phyloP scores from a whole-genome alignment of 1,284 basidiomycete species.

The Schizopora paradoxa region DNA sequence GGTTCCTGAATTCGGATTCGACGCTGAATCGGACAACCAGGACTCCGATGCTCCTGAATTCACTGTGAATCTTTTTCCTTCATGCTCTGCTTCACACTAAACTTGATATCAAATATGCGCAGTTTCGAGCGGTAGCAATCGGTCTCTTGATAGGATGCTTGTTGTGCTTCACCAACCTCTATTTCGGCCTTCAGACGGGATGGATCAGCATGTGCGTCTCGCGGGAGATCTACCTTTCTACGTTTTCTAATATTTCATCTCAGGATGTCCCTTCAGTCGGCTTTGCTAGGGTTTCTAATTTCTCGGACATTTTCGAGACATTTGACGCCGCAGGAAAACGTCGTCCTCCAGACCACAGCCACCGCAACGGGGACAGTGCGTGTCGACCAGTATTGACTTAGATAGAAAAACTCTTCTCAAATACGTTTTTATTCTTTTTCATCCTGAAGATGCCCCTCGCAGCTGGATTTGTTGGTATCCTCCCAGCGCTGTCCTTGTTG shows the following conservation, averaged over 20 bases:
- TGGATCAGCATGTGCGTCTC: slow-evolving; percentile 62
- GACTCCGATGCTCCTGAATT: slow-evolving; percentile 9
- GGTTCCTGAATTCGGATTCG: too few species aligned
- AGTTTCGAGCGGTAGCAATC: slow-evolving; percentile 46
- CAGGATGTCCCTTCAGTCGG: slow-evolving; percentile 95
- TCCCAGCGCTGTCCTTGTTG: slow-evolving; percentile 84
- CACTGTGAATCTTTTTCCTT: slow-evolving; percentile 5
- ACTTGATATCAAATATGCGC: not conserved
- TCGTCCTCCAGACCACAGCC: slow-evolving; percentile 92
- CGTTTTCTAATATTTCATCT: not conserved
- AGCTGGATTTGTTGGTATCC: slow-evolving; percentile 91
- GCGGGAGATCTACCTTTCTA: too few species aligned
- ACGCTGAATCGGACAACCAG: too few species aligned
- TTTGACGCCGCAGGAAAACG: slow-evolving; percentile 84
- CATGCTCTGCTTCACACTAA: not conserved
- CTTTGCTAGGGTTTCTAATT: slow-evolving; percentile 85
- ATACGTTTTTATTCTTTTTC: slow-evolving; percentile 3
- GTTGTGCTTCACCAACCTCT: slow-evolving; percentile 72
- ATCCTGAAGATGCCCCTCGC: slow-evolving; percentile 73
- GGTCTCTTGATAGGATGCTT: slow-evolving; percentile 69
- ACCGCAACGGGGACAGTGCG: slow-evolving; percentile 80
- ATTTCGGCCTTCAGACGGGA: slow-evolving; percentile 73
- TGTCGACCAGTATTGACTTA: not conserved
- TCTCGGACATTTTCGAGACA: slow-evolving; percentile 70
- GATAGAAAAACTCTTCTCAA: too few species aligned